Evolutionary conservation across 164 flowering plant genomes (phyloP).

Genomic region (Echeveria elegans): DNA sequence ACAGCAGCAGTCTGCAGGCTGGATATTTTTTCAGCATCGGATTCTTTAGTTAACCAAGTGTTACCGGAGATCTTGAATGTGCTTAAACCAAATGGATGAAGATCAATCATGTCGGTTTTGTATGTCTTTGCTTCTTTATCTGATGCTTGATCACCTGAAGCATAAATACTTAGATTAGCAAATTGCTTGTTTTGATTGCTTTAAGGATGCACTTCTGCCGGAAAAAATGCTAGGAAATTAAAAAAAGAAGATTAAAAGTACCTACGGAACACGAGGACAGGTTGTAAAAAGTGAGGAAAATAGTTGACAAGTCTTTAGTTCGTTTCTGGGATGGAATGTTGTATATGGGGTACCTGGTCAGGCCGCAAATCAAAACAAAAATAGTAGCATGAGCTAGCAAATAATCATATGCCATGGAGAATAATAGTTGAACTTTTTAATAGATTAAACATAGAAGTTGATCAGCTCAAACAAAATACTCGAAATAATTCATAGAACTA

Average conservation of each 20-base stretch:
- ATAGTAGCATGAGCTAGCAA: not conserved
- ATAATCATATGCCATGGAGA: not conserved
- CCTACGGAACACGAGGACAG: not conserved
- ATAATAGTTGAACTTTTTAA: no score
- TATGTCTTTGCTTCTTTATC: not conserved
- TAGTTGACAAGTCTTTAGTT: slow-evolving; percentile 2
- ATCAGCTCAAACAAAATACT: not conserved
- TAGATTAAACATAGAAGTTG: no score
- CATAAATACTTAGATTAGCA: no score
- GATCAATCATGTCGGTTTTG: slow-evolving; percentile 15
- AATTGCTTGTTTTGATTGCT: no score
- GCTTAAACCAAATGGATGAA: slow-evolving; percentile 49
- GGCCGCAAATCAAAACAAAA: not conserved
- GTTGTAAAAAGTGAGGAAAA: not conserved
- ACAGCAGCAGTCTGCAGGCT: slow-evolving; percentile 39
- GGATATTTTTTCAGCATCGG: slow-evolving; percentile 19
- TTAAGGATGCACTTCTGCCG: no score
- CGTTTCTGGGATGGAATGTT: slow-evolving; percentile 3
- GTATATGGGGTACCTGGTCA: slow-evolving; percentile 5
- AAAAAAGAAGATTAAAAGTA: not conserved
- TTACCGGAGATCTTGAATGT: slow-evolving; percentile 39
- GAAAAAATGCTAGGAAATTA: not conserved
- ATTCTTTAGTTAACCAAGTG: slow-evolving; percentile 31
- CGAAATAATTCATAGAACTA: not conserved
- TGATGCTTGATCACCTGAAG: not conserved